These are phyloP conservation scores for Panellus pusillus DNA, from an alignment of 768 basidiomycete species.

Conservation along the genomic window DNA sequence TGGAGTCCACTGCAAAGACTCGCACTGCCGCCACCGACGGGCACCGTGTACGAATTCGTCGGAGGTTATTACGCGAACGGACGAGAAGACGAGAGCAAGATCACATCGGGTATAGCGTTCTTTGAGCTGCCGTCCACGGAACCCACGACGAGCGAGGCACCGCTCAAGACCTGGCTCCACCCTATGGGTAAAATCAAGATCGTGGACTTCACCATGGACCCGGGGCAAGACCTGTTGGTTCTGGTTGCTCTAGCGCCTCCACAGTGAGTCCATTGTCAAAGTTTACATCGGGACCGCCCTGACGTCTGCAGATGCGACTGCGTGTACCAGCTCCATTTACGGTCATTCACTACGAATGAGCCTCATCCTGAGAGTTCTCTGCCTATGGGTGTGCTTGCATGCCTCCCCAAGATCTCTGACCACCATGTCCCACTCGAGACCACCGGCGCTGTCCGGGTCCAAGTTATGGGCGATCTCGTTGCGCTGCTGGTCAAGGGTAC, in stretches of 20 bases:
- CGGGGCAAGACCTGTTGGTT: slow-evolving; percentile 52
- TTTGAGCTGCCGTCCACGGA: slow-evolving; percentile 45
- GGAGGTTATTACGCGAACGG: slow-evolving; percentile 53
- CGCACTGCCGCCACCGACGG: slow-evolving; percentile 39
- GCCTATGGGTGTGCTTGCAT: slow-evolving; percentile 35
- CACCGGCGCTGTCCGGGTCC: slow-evolving; percentile 44
- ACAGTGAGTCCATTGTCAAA: slow-evolving; percentile 35
- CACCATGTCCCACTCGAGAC: slow-evolving; percentile 31
- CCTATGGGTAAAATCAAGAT: slow-evolving; percentile 41
- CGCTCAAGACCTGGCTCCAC: slow-evolving; percentile 43
- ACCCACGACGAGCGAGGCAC: slow-evolving; percentile 30
- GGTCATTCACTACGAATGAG: slow-evolving; percentile 50
- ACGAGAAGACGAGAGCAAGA: slow-evolving; percentile 41
- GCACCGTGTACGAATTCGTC: slow-evolving; percentile 51
- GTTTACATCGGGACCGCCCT: slow-evolving; percentile 2
- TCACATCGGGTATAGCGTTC: slow-evolving; percentile 49
- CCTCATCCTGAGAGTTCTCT: slow-evolving; percentile 46
- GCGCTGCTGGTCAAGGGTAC: slow-evolving; percentile 43
- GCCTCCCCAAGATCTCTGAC: slow-evolving; percentile 33
- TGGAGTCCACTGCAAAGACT: slow-evolving; percentile 35
- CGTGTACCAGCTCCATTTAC: slow-evolving; percentile 51
- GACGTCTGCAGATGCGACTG: slow-evolving; percentile 34
- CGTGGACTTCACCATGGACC: slow-evolving; percentile 61
- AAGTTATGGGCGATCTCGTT: slow-evolving; percentile 47
- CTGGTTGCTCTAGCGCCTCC: slow-evolving; percentile 45